Evolutionary conservation across 257 asterid species (phyloP), one percentile per base, ranked within the genome.

Genomic region (Solanum rostratum): DNA sequence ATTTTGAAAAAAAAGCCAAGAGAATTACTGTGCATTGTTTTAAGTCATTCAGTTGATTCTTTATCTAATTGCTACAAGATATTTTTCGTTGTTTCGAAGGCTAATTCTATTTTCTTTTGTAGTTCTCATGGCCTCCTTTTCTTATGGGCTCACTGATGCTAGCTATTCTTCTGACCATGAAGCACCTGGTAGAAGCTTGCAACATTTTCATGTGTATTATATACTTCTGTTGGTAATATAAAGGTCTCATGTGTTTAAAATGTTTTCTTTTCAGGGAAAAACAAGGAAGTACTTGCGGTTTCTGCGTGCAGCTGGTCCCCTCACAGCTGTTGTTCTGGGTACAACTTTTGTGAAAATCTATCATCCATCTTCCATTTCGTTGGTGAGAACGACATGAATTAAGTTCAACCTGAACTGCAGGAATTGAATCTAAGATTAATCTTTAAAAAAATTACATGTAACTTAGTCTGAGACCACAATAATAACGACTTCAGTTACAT

Each of bases 81-180:
- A 30, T 13, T 68, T 8, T 68, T 66, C 0, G 1, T 83, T 46
- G 45, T 6, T 4, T 50, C 63, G 80, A 85, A 84, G 45, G 60
- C 52, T 41, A 65, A 73, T 70, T 60, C 22, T 86, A 46, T 66
- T 45, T 59, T 78, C 29, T 81, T 87, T 83, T 89, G 86, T 70
- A 97, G 99, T 97, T 97, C 90, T 85, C 71, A 71, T 97, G 98
- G 99, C 98, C 89, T 83, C 98, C 99, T 86, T 95, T 97, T 37
- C 76, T 92, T 85, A 92, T 97, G 99, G 99, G 99, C 86, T 94
- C 96, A 59, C 84, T 92, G 53, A 89, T 89, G 81, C 89, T 97
- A 81, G 95, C 95, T 39, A 87, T 97, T 86, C 94, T 97, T 88
- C 90, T 95, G 85, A 88, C 63, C 85, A 97, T 97, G 99, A 97